Conservation (phyloP, 176 grass and related monocot species). For the Bromus sterilis region DNA sequence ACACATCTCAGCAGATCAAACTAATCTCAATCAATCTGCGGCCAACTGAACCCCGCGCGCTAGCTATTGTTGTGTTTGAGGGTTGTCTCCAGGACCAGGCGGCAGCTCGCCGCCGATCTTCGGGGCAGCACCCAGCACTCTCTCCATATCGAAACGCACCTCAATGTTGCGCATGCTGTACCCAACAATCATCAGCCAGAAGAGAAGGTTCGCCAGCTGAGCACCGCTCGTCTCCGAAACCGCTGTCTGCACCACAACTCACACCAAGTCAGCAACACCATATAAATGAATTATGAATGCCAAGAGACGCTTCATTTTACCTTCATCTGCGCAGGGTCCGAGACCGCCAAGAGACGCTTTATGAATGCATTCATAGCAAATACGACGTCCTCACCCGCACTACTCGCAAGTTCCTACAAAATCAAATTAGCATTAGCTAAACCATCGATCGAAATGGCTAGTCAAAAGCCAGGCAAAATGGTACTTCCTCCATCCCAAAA, state of each 20-base stretch:
- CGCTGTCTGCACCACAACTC: slow-evolving; percentile 31
- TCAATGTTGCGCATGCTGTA: slow-evolving; percentile 94
- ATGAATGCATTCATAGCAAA: slow-evolving; percentile 98
- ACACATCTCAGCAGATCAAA: neutral
- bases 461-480: no score
- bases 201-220: slow-evolving; percentile 76
- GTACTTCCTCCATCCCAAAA: no score
- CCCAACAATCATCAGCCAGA: slow-evolving; percentile 90
- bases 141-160: slow-evolving; percentile 93
- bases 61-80: neutral
- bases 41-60: neutral
- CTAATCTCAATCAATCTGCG: neutral
- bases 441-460: neutral
- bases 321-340: slow-evolving; percentile 91
- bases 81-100: slow-evolving; percentile 45
- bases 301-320: no score
- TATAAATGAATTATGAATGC: no score
- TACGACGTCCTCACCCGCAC: slow-evolving; percentile 80
- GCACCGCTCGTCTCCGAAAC: slow-evolving; percentile 65
- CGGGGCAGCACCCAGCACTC: slow-evolving; percentile 57
- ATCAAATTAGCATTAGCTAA: neutral
- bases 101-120: slow-evolving; percentile 63
- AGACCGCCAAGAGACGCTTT: slow-evolving; percentile 78
- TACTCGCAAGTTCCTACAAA: slow-evolving; percentile 72
- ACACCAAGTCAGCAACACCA: neutral